Base-by-base conservation (phyloP, 2,329 filamentous ascomycete genomes). In the Microdochium bolleyi region DNA sequence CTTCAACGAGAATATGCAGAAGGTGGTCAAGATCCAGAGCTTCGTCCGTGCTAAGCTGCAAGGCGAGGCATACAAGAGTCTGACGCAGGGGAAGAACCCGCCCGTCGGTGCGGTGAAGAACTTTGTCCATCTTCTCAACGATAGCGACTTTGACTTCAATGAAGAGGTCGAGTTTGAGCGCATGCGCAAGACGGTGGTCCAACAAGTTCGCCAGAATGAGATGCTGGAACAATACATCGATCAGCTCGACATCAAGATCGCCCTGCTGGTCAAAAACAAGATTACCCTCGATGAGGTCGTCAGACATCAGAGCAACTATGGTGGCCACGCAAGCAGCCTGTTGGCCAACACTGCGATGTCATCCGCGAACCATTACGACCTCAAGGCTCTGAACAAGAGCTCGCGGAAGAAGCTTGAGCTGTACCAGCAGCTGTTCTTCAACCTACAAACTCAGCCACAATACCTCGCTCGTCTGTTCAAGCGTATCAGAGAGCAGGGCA, bases 111-210 rank as follows among this genome's bases (percentile, higher is more conserved):
- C 95, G 0, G 89, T 99, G 65, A 96, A 97, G 75, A 95, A 95
- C 66, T 99, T 99, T 67, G 91, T 99, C 2, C 94, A 99, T 68
- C 78, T 99, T 37, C 83, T 99, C 53, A 99, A 97, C 63, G 94
- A 99, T 70, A 97, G 91, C 63, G 92, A 96, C 64, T 96, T 99
- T 62, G 94, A 99, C 67, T 99, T 99, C 70, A 95, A 99, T 65
- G 92, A 97, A 67, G 94, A 99, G 67, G 86, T 99, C 51, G 94
- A 99, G 66, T 96, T 97, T 60, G 94, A 99, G 69, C 83, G 92
- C 49, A 76, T 97, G 65, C 84, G 95, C 51, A 96, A 97, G 75
- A 95, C 89, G 3, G 94, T 99, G 16, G 92, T 99, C 7, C 92
- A 97, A 65, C 92, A 97, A 66, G 94, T 99, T 10, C 87, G 92